A percentile compares a stretch with the other conserved stretches of the same genome.
Conservation (phyloP, 768 basidiomycete genomes). For the Postia placenta region DNA sequence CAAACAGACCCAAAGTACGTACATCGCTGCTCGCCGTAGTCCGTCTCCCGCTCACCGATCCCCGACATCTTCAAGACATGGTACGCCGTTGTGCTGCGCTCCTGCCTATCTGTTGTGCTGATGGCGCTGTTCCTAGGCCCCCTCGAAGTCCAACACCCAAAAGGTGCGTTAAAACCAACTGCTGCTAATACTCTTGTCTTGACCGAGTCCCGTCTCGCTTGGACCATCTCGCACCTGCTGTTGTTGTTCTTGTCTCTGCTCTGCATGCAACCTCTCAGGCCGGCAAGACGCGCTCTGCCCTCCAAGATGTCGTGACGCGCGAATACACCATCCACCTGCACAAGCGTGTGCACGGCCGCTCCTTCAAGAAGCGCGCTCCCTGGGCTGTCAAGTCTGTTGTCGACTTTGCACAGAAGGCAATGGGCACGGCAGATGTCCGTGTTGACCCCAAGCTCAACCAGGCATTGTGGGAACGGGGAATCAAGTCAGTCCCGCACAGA, state of each 20-base stretch:
- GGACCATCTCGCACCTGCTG: no score
- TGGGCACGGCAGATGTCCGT: slow-evolving; percentile 94
- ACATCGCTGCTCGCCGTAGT: slow-evolving; percentile 22
- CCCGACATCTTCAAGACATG: slow-evolving; percentile 65
- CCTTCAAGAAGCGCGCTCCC: slow-evolving; percentile 97
- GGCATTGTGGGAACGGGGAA: slow-evolving; percentile 87
- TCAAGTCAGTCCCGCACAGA: slow-evolving; percentile 91
- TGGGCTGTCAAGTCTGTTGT: slow-evolving; percentile 93
- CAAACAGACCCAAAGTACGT: slow-evolving; percentile 30
- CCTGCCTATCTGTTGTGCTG: slow-evolving; percentile 4
- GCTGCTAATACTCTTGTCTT: not conserved
- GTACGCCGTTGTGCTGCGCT: slow-evolving; percentile 30
- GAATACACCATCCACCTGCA: slow-evolving; percentile 99
- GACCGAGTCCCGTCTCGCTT: not conserved
- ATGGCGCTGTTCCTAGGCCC: slow-evolving; percentile 34
- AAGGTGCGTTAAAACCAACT: slow-evolving; percentile 35
- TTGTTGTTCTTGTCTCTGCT: not conserved
- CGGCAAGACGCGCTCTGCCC: slow-evolving; percentile 92
- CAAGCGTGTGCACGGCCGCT: slow-evolving; percentile 87
- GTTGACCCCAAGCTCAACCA: slow-evolving; percentile 97
- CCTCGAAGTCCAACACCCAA: slow-evolving; percentile 40
- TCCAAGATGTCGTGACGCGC: slow-evolving; percentile 95
- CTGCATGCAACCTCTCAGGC: slow-evolving; percentile 27
- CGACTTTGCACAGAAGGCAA: slow-evolving; percentile 86
- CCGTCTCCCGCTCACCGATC: slow-evolving; percentile 44